Evolutionary conservation across 2,329 filamentous ascomycete genomes (phyloP).

Genomic region (Harringtonia aguacate): DNA sequence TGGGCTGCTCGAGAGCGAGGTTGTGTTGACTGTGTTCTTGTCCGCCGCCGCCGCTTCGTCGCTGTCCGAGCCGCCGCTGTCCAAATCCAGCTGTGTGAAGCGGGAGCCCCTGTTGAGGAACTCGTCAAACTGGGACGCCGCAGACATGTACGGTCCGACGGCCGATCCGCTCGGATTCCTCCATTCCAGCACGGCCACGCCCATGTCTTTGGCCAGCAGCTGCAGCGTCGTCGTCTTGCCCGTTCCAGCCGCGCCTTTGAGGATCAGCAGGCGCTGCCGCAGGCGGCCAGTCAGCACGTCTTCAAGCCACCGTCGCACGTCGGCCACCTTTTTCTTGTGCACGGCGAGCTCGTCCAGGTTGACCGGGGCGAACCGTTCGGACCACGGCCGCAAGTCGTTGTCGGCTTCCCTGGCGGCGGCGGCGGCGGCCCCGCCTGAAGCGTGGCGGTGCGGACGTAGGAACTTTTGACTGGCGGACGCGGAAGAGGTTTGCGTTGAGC

Average conservation of each 20-base stretch:
- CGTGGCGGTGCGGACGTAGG: background rate
- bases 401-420: slow-evolving; percentile 19
- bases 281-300: slow-evolving; percentile 56
- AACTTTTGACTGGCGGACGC: slow-evolving; percentile 4
- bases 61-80: slow-evolving; percentile 15
- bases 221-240: slow-evolving; percentile 86
- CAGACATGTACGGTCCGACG: slow-evolving; percentile 42
- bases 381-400: slow-evolving; percentile 68
- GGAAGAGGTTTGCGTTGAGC: slow-evolving; percentile 19
- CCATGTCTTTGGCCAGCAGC: slow-evolving; percentile 67
- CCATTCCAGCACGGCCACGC: slow-evolving; percentile 77
- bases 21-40: background rate
- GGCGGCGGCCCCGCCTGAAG: background rate
- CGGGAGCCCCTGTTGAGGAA: slow-evolving; percentile 75
- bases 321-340: slow-evolving; percentile 85
- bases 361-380: slow-evolving; percentile 67
- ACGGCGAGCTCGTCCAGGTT: slow-evolving; percentile 80
- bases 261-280: slow-evolving; percentile 64
- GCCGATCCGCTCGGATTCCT: slow-evolving; percentile 62
- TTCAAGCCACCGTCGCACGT: slow-evolving; percentile 76
- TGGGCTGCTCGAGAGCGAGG: background rate
- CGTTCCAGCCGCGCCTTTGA: slow-evolving; percentile 84
- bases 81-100: slow-evolving; percentile 46
- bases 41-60: slow-evolving; percentile 12
- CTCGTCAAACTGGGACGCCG: slow-evolving; percentile 78